phyloP scores from a whole-genome alignment of 2,329 filamentous ascomycete species.

The Metarhizium anisopliae region DNA sequence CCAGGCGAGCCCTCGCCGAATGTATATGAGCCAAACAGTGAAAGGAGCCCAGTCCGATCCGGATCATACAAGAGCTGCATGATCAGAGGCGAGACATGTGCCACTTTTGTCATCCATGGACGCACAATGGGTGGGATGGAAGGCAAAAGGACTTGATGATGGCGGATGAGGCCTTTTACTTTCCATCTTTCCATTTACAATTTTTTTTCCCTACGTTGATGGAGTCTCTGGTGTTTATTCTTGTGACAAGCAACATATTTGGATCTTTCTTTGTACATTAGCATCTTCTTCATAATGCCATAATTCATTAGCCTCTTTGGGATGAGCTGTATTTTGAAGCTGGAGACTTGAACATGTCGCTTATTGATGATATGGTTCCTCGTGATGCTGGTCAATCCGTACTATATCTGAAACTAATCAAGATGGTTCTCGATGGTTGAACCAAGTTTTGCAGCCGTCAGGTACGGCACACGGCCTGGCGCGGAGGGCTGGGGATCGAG shows the following conservation, averaged over 20 bases:
- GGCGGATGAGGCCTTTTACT: neutral
- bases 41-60: slow-evolving; percentile 10
- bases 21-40: slow-evolving; percentile 17
- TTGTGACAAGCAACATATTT: slow-evolving; percentile 10
- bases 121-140: neutral
- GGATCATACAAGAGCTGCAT: slow-evolving; percentile 8
- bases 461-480: too few relatives aligned
- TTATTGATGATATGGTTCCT: too few relatives aligned
- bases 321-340: too few relatives aligned
- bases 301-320: slow-evolving; percentile 23
- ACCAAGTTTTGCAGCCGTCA: too few relatives aligned
- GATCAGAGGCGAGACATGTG: neutral
- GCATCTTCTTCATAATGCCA: slow-evolving; percentile 34
- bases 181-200: neutral
- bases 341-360: too few relatives aligned
- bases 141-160: neutral
- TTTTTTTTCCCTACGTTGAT: neutral
- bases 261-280: slow-evolving; percentile 19
- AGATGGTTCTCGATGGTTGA: too few relatives aligned
- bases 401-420: too few relatives aligned
- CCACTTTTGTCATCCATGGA: neutral
- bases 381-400: too few relatives aligned
- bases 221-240: slow-evolving; percentile 4
- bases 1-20: slow-evolving; percentile 9
- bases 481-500: too few relatives aligned